Conservation (phyloP, 768 basidiomycete species). For the Fomitopsis serialis region DNA sequence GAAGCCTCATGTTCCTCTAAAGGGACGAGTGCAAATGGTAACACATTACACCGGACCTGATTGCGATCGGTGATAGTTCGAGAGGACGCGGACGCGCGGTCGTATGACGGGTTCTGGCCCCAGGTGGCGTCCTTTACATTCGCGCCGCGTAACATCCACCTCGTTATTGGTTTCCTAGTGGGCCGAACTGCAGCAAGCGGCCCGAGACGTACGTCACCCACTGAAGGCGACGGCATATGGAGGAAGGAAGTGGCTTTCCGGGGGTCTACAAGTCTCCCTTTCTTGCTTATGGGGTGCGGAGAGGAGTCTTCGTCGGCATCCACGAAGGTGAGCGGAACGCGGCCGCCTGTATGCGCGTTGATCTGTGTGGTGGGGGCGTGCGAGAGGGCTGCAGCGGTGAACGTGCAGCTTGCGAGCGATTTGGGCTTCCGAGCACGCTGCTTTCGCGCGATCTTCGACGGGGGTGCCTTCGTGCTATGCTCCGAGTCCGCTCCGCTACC, state of each 20-base stretch:
- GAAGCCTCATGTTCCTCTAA: constrained; percentile 3
- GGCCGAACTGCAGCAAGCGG: background rate
- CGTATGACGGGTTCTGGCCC: background rate
- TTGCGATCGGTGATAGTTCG: background rate
- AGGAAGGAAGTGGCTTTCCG: constrained; percentile 25
- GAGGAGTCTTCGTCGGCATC: constrained; percentile 6
- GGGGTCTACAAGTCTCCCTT: constrained; percentile 28
- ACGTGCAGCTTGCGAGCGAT: constrained; percentile 27
- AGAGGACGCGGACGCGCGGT: background rate
- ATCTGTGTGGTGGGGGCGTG: constrained; percentile 26
- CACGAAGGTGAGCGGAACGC: constrained; percentile 25
- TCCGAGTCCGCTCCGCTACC: background rate
- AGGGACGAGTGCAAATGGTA: background rate
- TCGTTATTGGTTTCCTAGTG: background rate
- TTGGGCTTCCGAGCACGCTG: constrained; percentile 10
- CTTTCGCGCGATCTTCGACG: too few relatives aligned
- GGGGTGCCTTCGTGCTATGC: background rate
- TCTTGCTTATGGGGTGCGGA: constrained; percentile 7
- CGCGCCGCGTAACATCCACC: background rate
- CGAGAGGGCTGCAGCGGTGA: constrained; percentile 31
- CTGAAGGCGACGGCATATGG: constrained; percentile 11
- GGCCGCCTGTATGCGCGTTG: constrained; percentile 14
- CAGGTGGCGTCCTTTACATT: background rate
- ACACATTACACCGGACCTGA: background rate
- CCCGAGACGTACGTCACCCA: background rate